phyloP scores from a whole-genome alignment of 2,329 filamentous ascomycete genomes.

The Diplodia intermedia region DNA sequence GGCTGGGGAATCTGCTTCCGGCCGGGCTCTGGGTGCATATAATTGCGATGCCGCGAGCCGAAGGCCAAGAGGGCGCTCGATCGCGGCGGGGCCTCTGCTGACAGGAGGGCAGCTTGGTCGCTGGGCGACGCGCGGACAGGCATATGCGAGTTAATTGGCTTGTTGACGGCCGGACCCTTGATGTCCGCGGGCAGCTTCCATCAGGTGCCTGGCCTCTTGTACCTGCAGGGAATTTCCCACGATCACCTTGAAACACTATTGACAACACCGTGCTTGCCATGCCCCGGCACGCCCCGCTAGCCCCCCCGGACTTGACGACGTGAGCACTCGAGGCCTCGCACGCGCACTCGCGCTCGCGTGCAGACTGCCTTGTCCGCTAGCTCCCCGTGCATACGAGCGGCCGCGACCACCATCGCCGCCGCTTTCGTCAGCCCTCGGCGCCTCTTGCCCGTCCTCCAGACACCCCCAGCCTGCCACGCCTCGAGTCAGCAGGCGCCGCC shows the following conservation, averaged over 20 bases:
- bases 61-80: slow-evolving; percentile 10
- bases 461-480: slow-evolving; percentile 3
- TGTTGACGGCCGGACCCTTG: slow-evolving; percentile 11
- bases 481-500: slow-evolving; percentile 22
- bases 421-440: slow-evolving; percentile 17
- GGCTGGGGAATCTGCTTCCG: slow-evolving; percentile 3
- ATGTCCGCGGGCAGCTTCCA: not conserved
- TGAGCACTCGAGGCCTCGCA: not conserved
- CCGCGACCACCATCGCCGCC: slow-evolving; percentile 4
- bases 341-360: not conserved
- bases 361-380: slow-evolving; percentile 1
- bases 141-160: slow-evolving; percentile 8
- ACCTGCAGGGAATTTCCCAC: slow-evolving; percentile 19
- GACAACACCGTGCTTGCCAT: slow-evolving; percentile 10
- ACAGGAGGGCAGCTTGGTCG: slow-evolving; percentile 2
- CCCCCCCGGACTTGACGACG: slow-evolving; percentile 6
- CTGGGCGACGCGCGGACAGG: slow-evolving; percentile 29
- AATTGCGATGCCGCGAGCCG: slow-evolving; percentile 21
- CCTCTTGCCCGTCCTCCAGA: slow-evolving; percentile 6
- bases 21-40: not conserved
- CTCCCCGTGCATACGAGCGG: slow-evolving; percentile 25
- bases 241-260: slow-evolving; percentile 18
- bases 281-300: slow-evolving; percentile 22
- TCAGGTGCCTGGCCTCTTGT: slow-evolving; percentile 17
- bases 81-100: slow-evolving; percentile 15